phyloP scores from a whole-genome alignment of 1,139 yeast species.

The Martiniozyma asiatica region DNA sequence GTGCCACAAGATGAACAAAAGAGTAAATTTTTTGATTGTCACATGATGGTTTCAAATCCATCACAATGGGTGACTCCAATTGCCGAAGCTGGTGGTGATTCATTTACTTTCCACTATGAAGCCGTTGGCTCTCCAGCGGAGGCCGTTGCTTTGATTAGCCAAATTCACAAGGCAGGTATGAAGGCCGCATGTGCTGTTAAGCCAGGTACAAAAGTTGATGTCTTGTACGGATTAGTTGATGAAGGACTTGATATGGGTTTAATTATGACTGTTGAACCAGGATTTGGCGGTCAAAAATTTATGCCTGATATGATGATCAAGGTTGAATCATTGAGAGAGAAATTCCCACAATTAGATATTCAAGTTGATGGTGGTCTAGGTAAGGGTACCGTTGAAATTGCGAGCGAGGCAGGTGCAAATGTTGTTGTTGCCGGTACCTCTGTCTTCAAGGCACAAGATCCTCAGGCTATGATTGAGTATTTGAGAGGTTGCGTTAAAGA shows the following conservation, averaged over 20 bases:
- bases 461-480: slow-evolving; percentile 55
- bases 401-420: slow-evolving; percentile 93
- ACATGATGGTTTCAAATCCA: slow-evolving; percentile 96
- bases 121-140: slow-evolving; percentile 79
- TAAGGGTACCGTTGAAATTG: slow-evolving; percentile 66
- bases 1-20: slow-evolving; percentile 39
- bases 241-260: slow-evolving; percentile 77
- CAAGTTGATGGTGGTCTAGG: slow-evolving; percentile 98
- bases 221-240: slow-evolving; percentile 62
- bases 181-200: slow-evolving; percentile 91
- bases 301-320: slow-evolving; percentile 96
- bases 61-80: slow-evolving; percentile 91
- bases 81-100: slow-evolving; percentile 93
- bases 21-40: slow-evolving; percentile 75
- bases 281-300: slow-evolving; percentile 96
- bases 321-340: slow-evolving; percentile 61
- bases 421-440: slow-evolving; percentile 98
- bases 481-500: slow-evolving; percentile 49
- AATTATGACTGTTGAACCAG: slow-evolving; percentile 98
- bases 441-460: slow-evolving; percentile 72
- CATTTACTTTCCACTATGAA: slow-evolving; percentile 92
- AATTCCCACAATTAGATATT: slow-evolving; percentile 65
- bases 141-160: slow-evolving; percentile 56
- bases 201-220: slow-evolving; percentile 88
- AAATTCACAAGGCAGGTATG: slow-evolving; percentile 73